A percentile compares a stretch with the other conserved stretches of the same genome.
Evolutionary conservation across 306 rosid species (phyloP).

Genomic region (Trifolium fragiferum): DNA sequence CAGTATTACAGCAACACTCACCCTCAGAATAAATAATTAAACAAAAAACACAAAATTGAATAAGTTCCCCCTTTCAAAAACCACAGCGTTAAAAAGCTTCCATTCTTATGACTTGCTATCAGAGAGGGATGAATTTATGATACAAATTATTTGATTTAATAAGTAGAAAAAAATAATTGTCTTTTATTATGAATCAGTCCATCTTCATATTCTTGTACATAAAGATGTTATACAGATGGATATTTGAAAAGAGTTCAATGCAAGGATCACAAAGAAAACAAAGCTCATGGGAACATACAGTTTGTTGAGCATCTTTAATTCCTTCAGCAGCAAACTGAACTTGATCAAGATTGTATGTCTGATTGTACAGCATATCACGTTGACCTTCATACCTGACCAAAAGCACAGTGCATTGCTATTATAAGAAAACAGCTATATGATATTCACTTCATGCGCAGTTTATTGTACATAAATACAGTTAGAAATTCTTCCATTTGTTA

Average conservation of each 20-base stretch:
- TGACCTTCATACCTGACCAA: conserved; percentile 97
- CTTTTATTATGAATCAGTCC: conserved; percentile 7
- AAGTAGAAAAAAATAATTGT: not conserved
- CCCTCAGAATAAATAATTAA: conserved; percentile 21
- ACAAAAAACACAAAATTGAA: conserved; percentile 28
- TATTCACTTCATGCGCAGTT: not conserved
- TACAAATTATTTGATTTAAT: conserved; percentile 10
- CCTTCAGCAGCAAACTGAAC: conserved; percentile 96
- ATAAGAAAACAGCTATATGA: conserved; percentile 31
- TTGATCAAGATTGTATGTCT: conserved; percentile 97
- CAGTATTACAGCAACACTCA: not conserved
- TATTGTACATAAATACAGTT: conserved; percentile 10
- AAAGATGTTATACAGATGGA: conserved; percentile 13
- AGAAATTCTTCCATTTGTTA: conserved; percentile 9
- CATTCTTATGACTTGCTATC: not conserved
- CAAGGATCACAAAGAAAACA: conserved; percentile 15
- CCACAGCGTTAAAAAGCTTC: conserved; percentile 11
- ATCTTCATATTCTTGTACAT: not conserved
- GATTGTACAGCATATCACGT: conserved; percentile 93
- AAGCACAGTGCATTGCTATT: conserved; percentile 17
- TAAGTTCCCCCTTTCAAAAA: conserved; percentile 1
- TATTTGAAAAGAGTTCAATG: not conserved
- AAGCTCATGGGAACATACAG: conserved; percentile 61
- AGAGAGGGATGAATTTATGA: conserved; percentile 32
- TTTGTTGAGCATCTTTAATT: conserved; percentile 95